These are phyloP conservation scores for Aurinia saxatilis DNA, from an alignment of 345 rosid genomes.

Conservation along the genomic window DNA sequence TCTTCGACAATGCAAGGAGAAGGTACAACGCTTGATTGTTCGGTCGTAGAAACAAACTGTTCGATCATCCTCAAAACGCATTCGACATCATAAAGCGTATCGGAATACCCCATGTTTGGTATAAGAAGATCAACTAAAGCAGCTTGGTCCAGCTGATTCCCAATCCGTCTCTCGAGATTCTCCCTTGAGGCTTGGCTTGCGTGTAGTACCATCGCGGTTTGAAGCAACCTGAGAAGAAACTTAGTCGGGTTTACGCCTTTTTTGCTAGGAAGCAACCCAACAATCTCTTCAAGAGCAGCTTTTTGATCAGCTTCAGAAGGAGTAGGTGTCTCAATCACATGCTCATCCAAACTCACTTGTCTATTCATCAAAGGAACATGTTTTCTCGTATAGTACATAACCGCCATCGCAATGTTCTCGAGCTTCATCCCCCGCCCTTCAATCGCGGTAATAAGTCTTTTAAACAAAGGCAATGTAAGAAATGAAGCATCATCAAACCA, in stretches of 20 bases:
- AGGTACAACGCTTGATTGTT: constrained; percentile 35
- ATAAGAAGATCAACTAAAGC: constrained; percentile 55
- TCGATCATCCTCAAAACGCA: constrained; percentile 60
- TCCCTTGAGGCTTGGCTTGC: constrained; percentile 46
- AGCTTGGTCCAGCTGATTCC: constrained; percentile 57
- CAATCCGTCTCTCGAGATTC: constrained; percentile 51
- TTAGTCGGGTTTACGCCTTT: constrained; percentile 53
- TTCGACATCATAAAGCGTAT: constrained; percentile 58
- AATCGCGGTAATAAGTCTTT: constrained; percentile 44
- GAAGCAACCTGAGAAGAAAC: constrained; percentile 60
- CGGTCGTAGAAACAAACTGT: constrained; percentile 42
- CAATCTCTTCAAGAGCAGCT: constrained; percentile 49
- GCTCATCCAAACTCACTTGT: constrained; percentile 36
- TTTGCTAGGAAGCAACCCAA: constrained; percentile 49
- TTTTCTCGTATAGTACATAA: constrained; percentile 48
- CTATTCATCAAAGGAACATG: constrained; percentile 51
- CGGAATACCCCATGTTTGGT: constrained; percentile 53
- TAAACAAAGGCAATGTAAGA: constrained; percentile 45
- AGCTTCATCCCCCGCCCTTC: constrained; percentile 50
- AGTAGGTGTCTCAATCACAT: constrained; percentile 23
- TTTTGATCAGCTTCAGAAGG: constrained; percentile 46
- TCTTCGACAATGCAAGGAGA: constrained; percentile 41
- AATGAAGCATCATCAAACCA: constrained; percentile 63
- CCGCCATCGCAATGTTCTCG: constrained; percentile 42
- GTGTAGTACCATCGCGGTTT: constrained; percentile 48